Conservation (phyloP, 192 early-diverging fungal species). For the Coemansia sp. region DNA sequence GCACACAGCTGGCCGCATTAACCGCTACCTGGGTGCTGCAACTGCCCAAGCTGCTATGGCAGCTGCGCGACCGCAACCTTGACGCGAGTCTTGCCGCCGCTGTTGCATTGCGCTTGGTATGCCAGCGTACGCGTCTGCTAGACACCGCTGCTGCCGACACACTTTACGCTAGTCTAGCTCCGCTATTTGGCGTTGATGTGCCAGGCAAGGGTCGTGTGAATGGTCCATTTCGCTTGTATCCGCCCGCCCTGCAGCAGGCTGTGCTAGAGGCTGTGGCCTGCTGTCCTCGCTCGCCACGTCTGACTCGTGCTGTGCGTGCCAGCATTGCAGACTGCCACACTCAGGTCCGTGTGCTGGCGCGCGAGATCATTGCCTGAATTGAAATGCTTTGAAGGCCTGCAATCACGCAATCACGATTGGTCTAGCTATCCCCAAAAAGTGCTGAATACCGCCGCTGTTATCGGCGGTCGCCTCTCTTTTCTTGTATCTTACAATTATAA, state of each 20-base stretch:
- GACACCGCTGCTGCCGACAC: slow-evolving; percentile 13
- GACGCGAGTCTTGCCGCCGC: slow-evolving; percentile 33
- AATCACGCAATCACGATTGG: slow-evolving; percentile 18
- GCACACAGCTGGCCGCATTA: slow-evolving; percentile 11
- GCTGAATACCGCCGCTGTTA: background rate
- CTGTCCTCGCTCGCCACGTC: slow-evolving; percentile 21
- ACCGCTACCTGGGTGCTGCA: slow-evolving; percentile 31
- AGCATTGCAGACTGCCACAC: slow-evolving; percentile 10
- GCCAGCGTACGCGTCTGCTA: slow-evolving; percentile 44
- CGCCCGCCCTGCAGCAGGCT: slow-evolving; percentile 28
- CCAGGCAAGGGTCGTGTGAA: slow-evolving; percentile 45
- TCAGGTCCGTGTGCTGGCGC: background rate
- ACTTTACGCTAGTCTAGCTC: slow-evolving; percentile 37
- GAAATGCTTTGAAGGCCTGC: background rate
- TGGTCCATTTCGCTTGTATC: slow-evolving; percentile 45
- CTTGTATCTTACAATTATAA: background rate
- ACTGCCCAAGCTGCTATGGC: slow-evolving; percentile 53
- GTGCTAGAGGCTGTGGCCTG: slow-evolving; percentile 38
- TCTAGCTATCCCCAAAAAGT: background rate
- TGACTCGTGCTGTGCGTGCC: slow-evolving; percentile 27
- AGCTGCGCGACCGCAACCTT: slow-evolving; percentile 47
- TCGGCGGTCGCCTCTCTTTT: background rate
- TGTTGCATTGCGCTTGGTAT: slow-evolving; percentile 32
- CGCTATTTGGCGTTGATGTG: slow-evolving; percentile 49
- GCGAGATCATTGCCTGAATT: slow-evolving; percentile 2